A percentile compares a stretch with the other conserved stretches of the same genome.
These are phyloP conservation scores for Didymella arachidicola DNA, from an alignment of 2,329 filamentous ascomycete species.

Conservation along the genomic window DNA sequence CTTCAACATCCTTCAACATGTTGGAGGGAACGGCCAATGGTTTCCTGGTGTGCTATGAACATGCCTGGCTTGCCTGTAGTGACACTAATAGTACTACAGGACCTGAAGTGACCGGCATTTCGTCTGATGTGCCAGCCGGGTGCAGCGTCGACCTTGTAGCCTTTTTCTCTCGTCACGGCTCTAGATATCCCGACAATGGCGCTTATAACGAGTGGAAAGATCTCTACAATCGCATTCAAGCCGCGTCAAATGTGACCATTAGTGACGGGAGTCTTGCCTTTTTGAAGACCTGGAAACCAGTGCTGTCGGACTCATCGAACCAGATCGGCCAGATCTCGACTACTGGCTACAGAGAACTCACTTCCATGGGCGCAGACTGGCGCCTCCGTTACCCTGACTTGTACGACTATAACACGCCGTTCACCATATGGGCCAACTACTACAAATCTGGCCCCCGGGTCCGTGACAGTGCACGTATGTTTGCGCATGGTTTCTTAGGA, in stretches of 20 bases:
- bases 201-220: conserved; percentile 65
- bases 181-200: conserved; percentile 67
- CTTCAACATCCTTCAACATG: conserved; percentile 46
- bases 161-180: conserved; percentile 68
- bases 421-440: conserved; percentile 71
- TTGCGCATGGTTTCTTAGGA: conserved; percentile 68
- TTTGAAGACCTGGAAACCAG: conserved; percentile 65
- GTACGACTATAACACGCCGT: conserved; percentile 58
- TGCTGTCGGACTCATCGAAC: conserved; percentile 61
- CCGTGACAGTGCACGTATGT: conserved; percentile 68
- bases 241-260: conserved; percentile 60
- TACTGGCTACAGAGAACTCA: conserved; percentile 69
- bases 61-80: background rate
- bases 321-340: conserved; percentile 67
- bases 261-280: conserved; percentile 62
- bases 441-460: conserved; percentile 63
- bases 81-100: conserved; percentile 47
- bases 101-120: conserved; percentile 65
- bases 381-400: conserved; percentile 58
- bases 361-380: conserved; percentile 63
- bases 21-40: conserved; percentile 53
- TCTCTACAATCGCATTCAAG: conserved; percentile 59
- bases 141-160: conserved; percentile 68
- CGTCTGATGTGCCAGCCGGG: conserved; percentile 61
- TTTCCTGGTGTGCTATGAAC: conserved; percentile 35